Conservation (phyloP, 2,329 filamentous ascomycete genomes). For the Zasmidium cellare region DNA sequence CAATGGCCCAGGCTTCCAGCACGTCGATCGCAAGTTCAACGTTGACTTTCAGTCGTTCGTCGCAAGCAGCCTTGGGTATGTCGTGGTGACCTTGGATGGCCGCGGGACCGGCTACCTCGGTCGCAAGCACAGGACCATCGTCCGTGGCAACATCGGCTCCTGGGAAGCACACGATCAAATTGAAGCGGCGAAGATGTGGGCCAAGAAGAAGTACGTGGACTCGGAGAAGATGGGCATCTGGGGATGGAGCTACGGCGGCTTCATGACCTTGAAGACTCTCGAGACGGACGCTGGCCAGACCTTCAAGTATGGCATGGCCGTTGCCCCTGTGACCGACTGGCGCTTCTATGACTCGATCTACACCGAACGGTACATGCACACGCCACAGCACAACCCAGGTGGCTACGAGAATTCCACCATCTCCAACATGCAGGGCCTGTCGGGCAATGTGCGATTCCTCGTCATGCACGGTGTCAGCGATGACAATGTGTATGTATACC, state of each 20-base stretch:
- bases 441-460: constrained; percentile 79
- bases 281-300: constrained; percentile 86
- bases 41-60: constrained; percentile 92
- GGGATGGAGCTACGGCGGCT: constrained; percentile 98
- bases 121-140: constrained; percentile 75
- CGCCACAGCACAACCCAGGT: constrained; percentile 73
- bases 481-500: constrained; percentile 72
- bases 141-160: constrained; percentile 80
- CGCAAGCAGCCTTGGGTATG: constrained; percentile 80
- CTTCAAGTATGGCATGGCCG: constrained; percentile 96
- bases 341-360: constrained; percentile 91
- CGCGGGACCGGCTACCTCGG: constrained; percentile 90
- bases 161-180: constrained; percentile 92
- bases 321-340: constrained; percentile 98
- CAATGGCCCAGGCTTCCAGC: constrained; percentile 90
- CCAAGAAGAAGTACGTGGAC: constrained; percentile 79
- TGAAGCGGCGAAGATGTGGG: constrained; percentile 81
- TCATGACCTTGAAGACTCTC: constrained; percentile 90
- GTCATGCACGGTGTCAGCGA: constrained; percentile 93
- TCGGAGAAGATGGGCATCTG: constrained; percentile 82
- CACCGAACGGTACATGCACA: constrained; percentile 97
- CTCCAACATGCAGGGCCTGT: constrained; percentile 70
- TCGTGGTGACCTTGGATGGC: constrained; percentile 92
- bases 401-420: constrained; percentile 80
- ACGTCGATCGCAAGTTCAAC: constrained; percentile 74